Percentiles rank a stretch among this genome's conserved stretches.
phyloP scores from a whole-genome alignment of 345 rosid genomes.

The Sapria himalayana region DNA sequence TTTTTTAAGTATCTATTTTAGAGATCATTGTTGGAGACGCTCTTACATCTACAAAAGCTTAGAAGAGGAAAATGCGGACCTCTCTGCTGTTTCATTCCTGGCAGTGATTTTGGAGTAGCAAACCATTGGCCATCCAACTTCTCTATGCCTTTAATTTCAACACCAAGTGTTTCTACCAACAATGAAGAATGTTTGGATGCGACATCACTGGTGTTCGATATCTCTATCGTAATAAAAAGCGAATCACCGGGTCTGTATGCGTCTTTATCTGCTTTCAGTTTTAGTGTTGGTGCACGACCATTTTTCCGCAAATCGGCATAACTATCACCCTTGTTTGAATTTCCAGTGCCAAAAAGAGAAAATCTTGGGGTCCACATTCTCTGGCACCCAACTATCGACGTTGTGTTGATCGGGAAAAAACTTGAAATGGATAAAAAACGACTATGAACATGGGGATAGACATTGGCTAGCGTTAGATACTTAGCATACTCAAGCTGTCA shows the following conservation, averaged over 20 bases:
- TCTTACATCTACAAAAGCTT: too few relatives aligned
- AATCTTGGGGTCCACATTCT: constrained; percentile 23
- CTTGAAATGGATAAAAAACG: too few relatives aligned
- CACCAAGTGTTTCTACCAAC: constrained; percentile 54
- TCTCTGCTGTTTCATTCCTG: constrained; percentile 47
- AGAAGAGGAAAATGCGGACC: constrained; percentile 16
- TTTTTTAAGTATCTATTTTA: too few relatives aligned
- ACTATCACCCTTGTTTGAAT: constrained; percentile 12
- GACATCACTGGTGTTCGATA: constrained; percentile 18
- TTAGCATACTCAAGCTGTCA: too few relatives aligned
- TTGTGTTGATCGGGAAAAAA: too few relatives aligned
- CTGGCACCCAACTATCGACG: not conserved
- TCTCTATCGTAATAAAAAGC: constrained; percentile 42
- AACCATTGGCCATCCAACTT: constrained; percentile 74
- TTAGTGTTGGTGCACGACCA: constrained; percentile 25
- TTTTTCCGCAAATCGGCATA: constrained; percentile 9
- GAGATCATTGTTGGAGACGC: too few relatives aligned
- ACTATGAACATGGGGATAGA: too few relatives aligned
- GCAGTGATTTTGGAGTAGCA: constrained; percentile 39
- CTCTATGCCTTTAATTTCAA: constrained; percentile 70
- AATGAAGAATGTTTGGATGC: constrained; percentile 17
- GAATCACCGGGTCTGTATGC: constrained; percentile 83
- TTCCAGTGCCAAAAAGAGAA: constrained; percentile 24
- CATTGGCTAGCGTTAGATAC: too few relatives aligned
- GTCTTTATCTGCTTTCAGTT: constrained; percentile 42